Percentiles rank a stretch among this genome's conserved stretches.
phyloP scores from a whole-genome alignment of 225 moss, liverwort and hornwort species.

The Bryoerythrophyllum caledonicum region DNA sequence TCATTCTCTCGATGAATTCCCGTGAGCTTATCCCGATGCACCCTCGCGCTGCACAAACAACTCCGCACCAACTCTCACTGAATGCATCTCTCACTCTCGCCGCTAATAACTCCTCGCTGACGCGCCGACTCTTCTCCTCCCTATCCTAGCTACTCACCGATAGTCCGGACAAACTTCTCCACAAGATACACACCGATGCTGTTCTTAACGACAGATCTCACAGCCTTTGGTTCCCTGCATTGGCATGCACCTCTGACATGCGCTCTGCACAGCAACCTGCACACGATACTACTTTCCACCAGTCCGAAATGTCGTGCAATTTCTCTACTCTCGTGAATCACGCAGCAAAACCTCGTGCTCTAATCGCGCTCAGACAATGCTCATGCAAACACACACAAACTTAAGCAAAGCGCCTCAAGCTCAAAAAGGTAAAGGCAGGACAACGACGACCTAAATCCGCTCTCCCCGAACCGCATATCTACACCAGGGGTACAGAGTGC shows the following conservation, averaged over 20 bases:
- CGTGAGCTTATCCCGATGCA: conserved; percentile 15
- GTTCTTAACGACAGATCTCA: background rate
- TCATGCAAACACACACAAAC: background rate
- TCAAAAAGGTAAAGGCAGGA: background rate
- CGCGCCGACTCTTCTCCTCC: conserved; percentile 8
- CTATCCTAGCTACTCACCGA: conserved; percentile 22
- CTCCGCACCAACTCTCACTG: background rate
- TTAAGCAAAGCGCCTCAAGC: background rate
- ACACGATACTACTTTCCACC: conserved; percentile 26
- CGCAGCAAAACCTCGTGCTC: background rate
- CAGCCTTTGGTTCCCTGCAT: conserved; percentile 5
- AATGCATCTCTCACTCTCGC: background rate
- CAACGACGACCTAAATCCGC: background rate
- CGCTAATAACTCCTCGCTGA: conserved; percentile 17
- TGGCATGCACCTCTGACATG: conserved; percentile 28
- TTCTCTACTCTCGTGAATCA: background rate
- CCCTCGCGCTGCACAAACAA: background rate
- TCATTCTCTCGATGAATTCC: conserved; percentile 45
- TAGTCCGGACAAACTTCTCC: background rate
- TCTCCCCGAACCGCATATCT: no score
- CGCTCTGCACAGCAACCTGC: conserved; percentile 16
- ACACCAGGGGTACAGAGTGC: no score
- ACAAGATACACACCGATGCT: conserved; percentile 5
- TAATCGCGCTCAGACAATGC: background rate
- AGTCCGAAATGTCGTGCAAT: background rate